Conservation (phyloP, 2,329 filamentous ascomycete species). For the Microsporum canis region DNA sequence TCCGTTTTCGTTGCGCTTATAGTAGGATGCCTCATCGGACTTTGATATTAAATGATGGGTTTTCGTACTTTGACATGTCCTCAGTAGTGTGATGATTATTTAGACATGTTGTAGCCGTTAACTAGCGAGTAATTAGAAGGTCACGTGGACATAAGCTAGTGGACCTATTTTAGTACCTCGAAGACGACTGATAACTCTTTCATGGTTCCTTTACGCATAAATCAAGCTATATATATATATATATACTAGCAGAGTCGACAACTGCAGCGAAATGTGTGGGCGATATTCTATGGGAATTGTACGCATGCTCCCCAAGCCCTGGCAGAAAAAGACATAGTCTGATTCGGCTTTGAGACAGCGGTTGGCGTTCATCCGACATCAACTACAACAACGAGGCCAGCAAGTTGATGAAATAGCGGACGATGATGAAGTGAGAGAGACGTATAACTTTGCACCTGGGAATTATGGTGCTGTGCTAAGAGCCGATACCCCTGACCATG, state of each 20-base stretch:
- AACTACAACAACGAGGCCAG: constrained; percentile 64
- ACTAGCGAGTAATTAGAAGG: no score
- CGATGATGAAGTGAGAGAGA: constrained; percentile 60
- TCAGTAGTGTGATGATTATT: no score
- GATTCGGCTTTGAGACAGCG: constrained; percentile 41
- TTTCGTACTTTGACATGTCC: no score
- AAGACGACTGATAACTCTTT: no score
- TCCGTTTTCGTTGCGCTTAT: no score
- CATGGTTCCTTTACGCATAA: neutral
- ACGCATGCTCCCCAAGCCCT: constrained; percentile 20
- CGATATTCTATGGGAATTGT: constrained; percentile 55
- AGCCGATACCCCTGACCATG: constrained; percentile 55
- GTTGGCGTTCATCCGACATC: constrained; percentile 61
- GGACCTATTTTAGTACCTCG: no score
- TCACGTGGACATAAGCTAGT: no score
- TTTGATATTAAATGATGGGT: no score
- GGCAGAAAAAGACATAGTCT: neutral
- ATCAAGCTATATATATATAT: neutral
- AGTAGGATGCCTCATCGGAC: no score
- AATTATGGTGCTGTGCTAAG: constrained; percentile 78
- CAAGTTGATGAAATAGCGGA: constrained; percentile 58
- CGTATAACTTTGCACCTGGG: constrained; percentile 87
- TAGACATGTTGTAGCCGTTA: no score
- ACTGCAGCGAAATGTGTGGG: constrained; percentile 47
- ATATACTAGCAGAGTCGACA: neutral